Evolutionary conservation across 352 stramenopile genomes (phyloP), one percentile per base, ranked within the genome.

Genomic region (Globisporangium acanthophoron): DNA sequence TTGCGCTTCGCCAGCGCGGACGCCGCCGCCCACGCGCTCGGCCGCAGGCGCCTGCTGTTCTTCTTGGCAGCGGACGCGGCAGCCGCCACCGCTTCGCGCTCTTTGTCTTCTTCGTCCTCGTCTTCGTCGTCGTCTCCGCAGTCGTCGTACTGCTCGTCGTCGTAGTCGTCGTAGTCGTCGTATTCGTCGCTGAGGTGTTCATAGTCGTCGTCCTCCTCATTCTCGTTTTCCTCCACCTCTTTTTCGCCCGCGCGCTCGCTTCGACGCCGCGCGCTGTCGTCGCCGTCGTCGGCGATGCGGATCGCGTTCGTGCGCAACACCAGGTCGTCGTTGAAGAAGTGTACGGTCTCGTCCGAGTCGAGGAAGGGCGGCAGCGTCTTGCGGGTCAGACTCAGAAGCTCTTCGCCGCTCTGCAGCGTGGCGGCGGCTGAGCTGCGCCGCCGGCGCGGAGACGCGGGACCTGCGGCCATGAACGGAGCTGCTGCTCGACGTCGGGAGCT

Each of bases 221-320:
- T 55, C 33, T 12, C 66, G 47, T 46, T 62, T 64, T 44, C 39
- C 60, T 33, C 57, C 57, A 12, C 58, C 40, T 60, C 33, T 12
- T 39, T 39, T 4, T 18, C 37, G 2, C 2, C 37, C 37, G 11
- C 37, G 12, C 37, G 37, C 12, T 6, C 37, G 58, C 58, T 57
- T 50, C 58, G 64, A 24, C 61, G 60, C 31, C 61, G 65, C 9
- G 44, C 47, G 2, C 16, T 52, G 11, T 47, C 41, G 16, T 58
- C 54, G 0, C 41, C 54, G 12, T 69, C 66, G 24, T 78, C 69
- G 20, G 59, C 59, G 44, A 39, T 75, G 27, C 68, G 73, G 33
- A 87, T 66, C 45, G 81, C 79, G 62, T 89, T 89, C 5, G 76
- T 83, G 59, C 75, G 70, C 35, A 87, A 52, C 45, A 89, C 79